Percentiles rank a stretch among this genome's conserved stretches.
phyloP scores from a whole-genome alignment of 1,284 basidiomycete species.

The Kwoniella shivajii region DNA sequence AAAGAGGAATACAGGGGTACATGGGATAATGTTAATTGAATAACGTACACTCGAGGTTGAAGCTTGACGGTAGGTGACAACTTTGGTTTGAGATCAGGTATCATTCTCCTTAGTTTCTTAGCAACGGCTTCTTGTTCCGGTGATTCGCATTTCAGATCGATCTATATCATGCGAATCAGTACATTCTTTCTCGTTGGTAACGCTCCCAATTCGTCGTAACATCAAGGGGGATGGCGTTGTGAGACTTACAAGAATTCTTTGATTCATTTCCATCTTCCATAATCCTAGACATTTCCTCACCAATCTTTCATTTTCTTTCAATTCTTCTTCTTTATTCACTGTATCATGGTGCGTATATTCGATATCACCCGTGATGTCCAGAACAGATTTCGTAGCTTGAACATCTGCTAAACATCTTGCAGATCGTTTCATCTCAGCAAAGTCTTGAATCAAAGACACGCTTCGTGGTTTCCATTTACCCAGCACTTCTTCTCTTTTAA shows the following conservation, averaged over 20 bases:
- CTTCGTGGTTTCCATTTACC: conserved; percentile 82
- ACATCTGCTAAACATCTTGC: conserved; percentile 82
- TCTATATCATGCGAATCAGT: conserved; percentile 18
- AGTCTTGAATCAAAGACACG: conserved; percentile 83
- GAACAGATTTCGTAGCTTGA: conserved; percentile 77
- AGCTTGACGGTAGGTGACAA: conserved; percentile 59
- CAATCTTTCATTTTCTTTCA: conserved; percentile 62
- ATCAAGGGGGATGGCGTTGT: not conserved
- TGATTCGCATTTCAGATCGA: conserved; percentile 56
- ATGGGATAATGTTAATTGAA: too few relatives aligned
- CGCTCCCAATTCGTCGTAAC: too few relatives aligned
- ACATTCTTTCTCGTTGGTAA: too few relatives aligned
- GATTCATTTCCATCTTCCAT: conserved; percentile 81
- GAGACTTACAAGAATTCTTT: conserved; percentile 67
- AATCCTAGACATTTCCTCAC: conserved; percentile 67
- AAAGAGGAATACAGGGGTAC: too few relatives aligned
- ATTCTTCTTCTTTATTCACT: conserved; percentile 61
- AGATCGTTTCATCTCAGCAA: conserved; percentile 67
- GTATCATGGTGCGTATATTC: too few relatives aligned
- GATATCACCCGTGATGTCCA: conserved; percentile 53
- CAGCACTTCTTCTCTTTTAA: conserved; percentile 83
- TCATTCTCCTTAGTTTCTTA: conserved; percentile 59
- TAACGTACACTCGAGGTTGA: conserved; percentile 65
- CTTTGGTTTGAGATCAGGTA: conserved; percentile 47
- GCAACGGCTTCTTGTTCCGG: conserved; percentile 56